Conservation (phyloP, 2,329 filamentous ascomycete species). For the Pestalotiopsis sp. region DNA sequence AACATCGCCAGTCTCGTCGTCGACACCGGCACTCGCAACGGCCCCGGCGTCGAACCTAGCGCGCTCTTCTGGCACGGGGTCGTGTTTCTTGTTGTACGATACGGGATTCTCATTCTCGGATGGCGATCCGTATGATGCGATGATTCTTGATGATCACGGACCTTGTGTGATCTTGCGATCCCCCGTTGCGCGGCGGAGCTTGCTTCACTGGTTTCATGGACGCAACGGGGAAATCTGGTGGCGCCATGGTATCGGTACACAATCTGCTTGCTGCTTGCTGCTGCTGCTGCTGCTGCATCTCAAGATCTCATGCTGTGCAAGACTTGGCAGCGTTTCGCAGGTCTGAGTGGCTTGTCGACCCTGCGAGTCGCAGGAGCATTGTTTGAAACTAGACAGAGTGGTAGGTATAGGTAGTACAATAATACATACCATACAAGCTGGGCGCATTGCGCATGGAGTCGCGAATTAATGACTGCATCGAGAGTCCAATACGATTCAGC, state of each 20-base stretch:
- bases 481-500: background rate
- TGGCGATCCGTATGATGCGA: background rate
- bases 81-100: background rate
- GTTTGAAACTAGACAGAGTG: background rate
- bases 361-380: background rate
- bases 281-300: background rate
- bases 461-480: background rate
- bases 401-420: background rate
- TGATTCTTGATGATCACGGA: background rate
- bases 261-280: background rate
- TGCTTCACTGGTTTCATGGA: background rate
- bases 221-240: background rate
- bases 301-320: constrained; percentile 7
- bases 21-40: background rate
- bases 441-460: background rate
- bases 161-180: background rate
- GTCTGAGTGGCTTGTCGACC: background rate
- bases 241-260: background rate
- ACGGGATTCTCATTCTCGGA: background rate
- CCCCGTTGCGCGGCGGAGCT: background rate
- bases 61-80: background rate
- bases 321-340: constrained; percentile 6
- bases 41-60: background rate
- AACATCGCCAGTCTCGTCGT: constrained; percentile 2
- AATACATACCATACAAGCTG: background rate